These are phyloP conservation scores for Cercospora zeina DNA, from an alignment of 2,329 filamentous ascomycete genomes.

Conservation along the genomic window DNA sequence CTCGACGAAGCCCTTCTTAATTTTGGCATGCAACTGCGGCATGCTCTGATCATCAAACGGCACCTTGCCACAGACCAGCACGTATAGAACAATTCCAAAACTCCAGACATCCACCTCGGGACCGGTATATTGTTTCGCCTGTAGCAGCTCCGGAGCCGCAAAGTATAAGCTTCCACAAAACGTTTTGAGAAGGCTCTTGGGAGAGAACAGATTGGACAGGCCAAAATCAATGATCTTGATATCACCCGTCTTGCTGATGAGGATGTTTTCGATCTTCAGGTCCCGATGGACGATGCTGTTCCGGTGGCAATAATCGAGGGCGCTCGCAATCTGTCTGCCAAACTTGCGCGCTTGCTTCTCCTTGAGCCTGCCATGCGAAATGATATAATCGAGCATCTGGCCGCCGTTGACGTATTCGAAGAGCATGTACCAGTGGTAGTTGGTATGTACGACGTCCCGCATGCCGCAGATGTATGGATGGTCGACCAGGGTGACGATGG, in stretches of 20 bases:
- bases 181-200: conserved; percentile 81
- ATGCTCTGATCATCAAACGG: conserved; percentile 99
- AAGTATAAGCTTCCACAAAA: conserved; percentile 98
- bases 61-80: conserved; percentile 94
- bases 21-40: conserved; percentile 96
- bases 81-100: conserved; percentile 96
- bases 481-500: conserved; percentile 89
- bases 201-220: conserved; percentile 91
- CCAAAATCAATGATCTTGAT: conserved; percentile 99
- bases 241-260: conserved; percentile 98
- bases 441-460: conserved; percentile 90
- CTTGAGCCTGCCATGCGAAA: conserved; percentile 94
- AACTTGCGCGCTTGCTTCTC: conserved; percentile 99
- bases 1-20: conserved; percentile 94
- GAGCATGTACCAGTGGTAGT: conserved; percentile 99
- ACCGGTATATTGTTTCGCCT: conserved; percentile 90
- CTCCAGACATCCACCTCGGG: conserved; percentile 99
- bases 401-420: conserved; percentile 99
- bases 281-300: conserved; percentile 98
- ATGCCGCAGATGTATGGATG: conserved; percentile 96
- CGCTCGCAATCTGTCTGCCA: conserved; percentile 92
- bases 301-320: conserved; percentile 93
- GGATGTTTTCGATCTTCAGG: conserved; percentile 97
- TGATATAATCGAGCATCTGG: conserved; percentile 99
- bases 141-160: conserved; percentile 88